A percentile compares a stretch with the other conserved stretches of the same genome.
Conservation (phyloP, 164 flowering plant species). For the Piper betle region DNA sequence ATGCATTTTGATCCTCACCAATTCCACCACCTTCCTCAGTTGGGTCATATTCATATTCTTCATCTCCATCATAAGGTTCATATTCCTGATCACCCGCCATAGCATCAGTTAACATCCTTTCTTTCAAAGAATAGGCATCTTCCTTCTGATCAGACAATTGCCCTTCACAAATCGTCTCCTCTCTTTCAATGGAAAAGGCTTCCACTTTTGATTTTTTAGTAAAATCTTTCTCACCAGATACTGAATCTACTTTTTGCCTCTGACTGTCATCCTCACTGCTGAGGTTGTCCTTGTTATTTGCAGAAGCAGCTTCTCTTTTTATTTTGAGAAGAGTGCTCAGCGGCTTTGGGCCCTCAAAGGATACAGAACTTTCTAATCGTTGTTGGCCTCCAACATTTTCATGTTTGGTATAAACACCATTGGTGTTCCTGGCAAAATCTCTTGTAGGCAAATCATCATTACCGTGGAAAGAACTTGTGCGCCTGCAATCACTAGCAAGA, state of each 20-base stretch:
- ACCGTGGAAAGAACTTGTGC: constrained; percentile 11
- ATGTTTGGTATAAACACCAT: constrained; percentile 3
- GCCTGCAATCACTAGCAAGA: neutral
- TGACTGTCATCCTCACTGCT: constrained; percentile 14
- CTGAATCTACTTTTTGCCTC: constrained; percentile 2
- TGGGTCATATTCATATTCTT: constrained; percentile 39
- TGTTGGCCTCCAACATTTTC: constrained; percentile 19
- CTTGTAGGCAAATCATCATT: constrained; percentile 19
- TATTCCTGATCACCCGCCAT: constrained; percentile 27
- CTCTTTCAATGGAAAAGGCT: constrained; percentile 5
- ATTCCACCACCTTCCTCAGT: constrained; percentile 37
- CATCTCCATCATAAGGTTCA: constrained; percentile 43
- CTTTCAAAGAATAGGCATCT: constrained; percentile 28
- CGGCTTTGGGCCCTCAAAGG: constrained; percentile 84
- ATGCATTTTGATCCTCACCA: constrained; percentile 45
- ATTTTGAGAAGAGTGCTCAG: constrained; percentile 67
- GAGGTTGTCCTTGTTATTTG: constrained; percentile 9
- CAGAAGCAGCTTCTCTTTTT: constrained; percentile 42
- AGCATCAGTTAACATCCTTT: constrained; percentile 21
- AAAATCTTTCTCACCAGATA: constrained; percentile 10
- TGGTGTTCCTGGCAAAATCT: constrained; percentile 22
- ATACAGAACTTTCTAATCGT: constrained; percentile 28
- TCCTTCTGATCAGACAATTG: constrained; percentile 17
- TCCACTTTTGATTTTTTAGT: constrained; percentile 4
- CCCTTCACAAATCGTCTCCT: constrained; percentile 11